phyloP scores from a whole-genome alignment of 1,284 basidiomycete genomes.

The Puccinia novopanici region DNA sequence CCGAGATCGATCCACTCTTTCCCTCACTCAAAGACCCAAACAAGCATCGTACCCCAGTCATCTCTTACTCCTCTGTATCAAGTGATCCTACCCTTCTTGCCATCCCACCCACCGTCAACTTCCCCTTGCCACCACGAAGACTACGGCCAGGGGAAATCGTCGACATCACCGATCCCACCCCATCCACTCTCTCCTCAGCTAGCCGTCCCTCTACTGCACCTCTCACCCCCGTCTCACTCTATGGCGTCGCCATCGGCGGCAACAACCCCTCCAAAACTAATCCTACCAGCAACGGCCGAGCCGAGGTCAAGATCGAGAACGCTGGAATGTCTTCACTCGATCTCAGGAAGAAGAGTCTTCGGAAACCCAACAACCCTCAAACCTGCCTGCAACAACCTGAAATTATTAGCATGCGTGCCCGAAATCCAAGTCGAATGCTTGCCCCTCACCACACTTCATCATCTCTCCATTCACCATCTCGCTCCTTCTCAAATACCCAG shows the following conservation, averaged over 20 bases:
- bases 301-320: slow-evolving; percentile 21
- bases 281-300: slow-evolving; percentile 1
- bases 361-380: neutral
- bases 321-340: slow-evolving; percentile 22
- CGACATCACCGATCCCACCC: neutral
- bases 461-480: neutral
- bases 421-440: slow-evolving; percentile 15
- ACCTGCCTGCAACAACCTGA: neutral
- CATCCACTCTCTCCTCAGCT: neutral
- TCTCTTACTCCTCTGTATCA: neutral
- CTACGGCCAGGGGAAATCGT: slow-evolving; percentile 25
- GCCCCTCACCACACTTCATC: no score
- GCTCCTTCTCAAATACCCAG: neutral
- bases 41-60: neutral
- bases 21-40: slow-evolving; percentile 16
- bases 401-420: slow-evolving; percentile 14
- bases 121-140: slow-evolving; percentile 17
- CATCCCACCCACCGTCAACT: slow-evolving; percentile 27
- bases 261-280: slow-evolving; percentile 2
- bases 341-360: slow-evolving; percentile 23
- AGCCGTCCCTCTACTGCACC: neutral
- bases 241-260: slow-evolving; percentile 31
- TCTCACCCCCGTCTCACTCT: slow-evolving; percentile 25
- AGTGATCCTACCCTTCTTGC: neutral
- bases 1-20: slow-evolving; percentile 25